Percentiles rank a stretch among this genome's conserved stretches.
phyloP scores from a whole-genome alignment of 495 filamentous ascomycete genomes.

The Daldinia loculata region DNA sequence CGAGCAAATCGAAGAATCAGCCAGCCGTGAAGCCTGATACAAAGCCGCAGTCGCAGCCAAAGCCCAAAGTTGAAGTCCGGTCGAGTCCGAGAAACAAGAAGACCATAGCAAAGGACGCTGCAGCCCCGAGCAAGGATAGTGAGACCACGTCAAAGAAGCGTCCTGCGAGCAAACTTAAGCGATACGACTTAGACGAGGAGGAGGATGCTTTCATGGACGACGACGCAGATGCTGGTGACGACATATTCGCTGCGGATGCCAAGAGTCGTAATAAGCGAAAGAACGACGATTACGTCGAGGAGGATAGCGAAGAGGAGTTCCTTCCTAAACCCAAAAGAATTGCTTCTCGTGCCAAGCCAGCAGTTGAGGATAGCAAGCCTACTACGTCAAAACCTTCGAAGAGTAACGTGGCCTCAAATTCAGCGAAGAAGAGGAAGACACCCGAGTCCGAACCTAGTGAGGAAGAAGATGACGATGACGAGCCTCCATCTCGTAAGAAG shows the following conservation, averaged over 20 bases:
- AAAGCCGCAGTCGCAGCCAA: constrained; percentile 43
- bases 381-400: constrained; percentile 47
- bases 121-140: constrained; percentile 37
- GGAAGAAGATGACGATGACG: constrained; percentile 56
- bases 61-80: constrained; percentile 47
- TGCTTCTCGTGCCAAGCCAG: constrained; percentile 52
- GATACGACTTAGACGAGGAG: constrained; percentile 50
- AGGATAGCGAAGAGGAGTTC: constrained; percentile 66
- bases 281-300: constrained; percentile 74
- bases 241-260: constrained; percentile 76
- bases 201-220: constrained; percentile 65
- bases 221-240: constrained; percentile 72
- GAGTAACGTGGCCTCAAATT: constrained; percentile 51
- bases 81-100: constrained; percentile 55
- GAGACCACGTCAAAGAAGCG: constrained; percentile 47
- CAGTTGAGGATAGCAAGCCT: constrained; percentile 51
- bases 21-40: constrained; percentile 48
- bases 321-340: constrained; percentile 59
- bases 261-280: constrained; percentile 64
- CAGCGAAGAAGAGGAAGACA: constrained; percentile 57
- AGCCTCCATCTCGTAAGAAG: constrained; percentile 60
- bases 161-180: constrained; percentile 42
- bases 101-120: constrained; percentile 32
- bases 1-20: constrained; percentile 51
- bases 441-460: constrained; percentile 55